Conservation (phyloP, 805 yeast species). For the Wickerhamiella occidentalis region DNA sequence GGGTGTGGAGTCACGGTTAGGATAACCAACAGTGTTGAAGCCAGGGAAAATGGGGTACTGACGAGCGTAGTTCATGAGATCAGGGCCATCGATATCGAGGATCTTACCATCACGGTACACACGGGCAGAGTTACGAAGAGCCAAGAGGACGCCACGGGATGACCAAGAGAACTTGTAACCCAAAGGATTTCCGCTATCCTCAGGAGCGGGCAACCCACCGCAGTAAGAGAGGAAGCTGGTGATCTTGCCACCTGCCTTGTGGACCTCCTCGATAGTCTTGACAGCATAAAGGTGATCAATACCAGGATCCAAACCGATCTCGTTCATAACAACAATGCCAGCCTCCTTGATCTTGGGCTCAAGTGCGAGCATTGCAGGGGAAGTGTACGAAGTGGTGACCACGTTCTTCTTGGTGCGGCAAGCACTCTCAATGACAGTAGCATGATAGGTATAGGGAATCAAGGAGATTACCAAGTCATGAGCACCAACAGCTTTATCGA, state of each 20-base stretch:
- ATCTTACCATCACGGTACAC: conserved; percentile 79
- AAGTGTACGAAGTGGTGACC: conserved; percentile 94
- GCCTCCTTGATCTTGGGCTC: conserved; percentile 81
- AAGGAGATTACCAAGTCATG: conserved; percentile 82
- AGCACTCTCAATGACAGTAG: conserved; percentile 84
- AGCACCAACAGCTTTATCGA: conserved; percentile 66
- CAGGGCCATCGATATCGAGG: conserved; percentile 72
- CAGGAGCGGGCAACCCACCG: conserved; percentile 99
- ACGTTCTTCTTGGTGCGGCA: conserved; percentile 78
- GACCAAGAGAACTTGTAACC: conserved; percentile 99
- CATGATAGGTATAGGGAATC: conserved; percentile 94
- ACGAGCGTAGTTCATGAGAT: conserved; percentile 86
- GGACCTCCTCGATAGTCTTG: conserved; percentile 96
- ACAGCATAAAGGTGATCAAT: conserved; percentile 96
- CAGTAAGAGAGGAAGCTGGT: conserved; percentile 91
- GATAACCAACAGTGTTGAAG: conserved; percentile 86
- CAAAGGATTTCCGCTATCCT: conserved; percentile 91
- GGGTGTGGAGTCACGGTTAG: conserved; percentile 94
- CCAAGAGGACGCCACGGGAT: conserved; percentile 92
- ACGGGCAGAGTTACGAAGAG: conserved; percentile 85
- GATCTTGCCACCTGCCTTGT: conserved; percentile 80
- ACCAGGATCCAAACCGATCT: conserved; percentile 98
- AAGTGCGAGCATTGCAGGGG: conserved; percentile 77
- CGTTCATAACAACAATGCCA: conserved; percentile 96
- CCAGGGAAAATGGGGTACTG: conserved; percentile 96